Evolutionary conservation across 2,329 filamentous ascomycete genomes (phyloP).

Genomic region (Fusarium palustre): DNA sequence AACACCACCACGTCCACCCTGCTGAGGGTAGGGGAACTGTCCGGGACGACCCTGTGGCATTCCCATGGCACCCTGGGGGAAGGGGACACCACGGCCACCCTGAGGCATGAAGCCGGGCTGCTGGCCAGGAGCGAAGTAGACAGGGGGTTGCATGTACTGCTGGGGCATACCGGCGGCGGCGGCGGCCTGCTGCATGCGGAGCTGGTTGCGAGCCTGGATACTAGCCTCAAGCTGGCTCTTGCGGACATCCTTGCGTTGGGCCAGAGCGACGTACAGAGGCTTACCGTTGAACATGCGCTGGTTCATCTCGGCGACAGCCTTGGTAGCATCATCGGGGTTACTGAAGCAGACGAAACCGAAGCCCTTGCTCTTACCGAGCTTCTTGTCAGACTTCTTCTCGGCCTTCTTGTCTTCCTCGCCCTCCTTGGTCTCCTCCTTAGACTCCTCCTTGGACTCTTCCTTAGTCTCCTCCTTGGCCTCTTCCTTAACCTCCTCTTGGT

Average conservation of each 20-base stretch:
- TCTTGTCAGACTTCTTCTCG: conserved; percentile 69
- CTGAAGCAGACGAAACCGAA: conserved; percentile 99
- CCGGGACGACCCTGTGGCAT: conserved; percentile 85
- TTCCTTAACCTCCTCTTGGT: conserved; percentile 60
- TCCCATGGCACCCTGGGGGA: conserved; percentile 72
- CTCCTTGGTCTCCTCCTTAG: conserved; percentile 59
- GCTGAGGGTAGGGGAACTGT: conserved; percentile 89
- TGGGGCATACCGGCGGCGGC: conserved; percentile 89
- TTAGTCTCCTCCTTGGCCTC: conserved; percentile 60
- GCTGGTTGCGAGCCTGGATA: conserved; percentile 98
- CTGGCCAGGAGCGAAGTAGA: conserved; percentile 91
- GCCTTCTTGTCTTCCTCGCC: conserved; percentile 67
- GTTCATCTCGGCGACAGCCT: conserved; percentile 99
- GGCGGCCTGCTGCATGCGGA: conserved; percentile 97
- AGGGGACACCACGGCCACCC: conserved; percentile 74
- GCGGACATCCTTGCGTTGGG: conserved; percentile 99
- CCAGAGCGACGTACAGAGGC: conserved; percentile 96
- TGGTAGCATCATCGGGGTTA: conserved; percentile 98
- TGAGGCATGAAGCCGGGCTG: conserved; percentile 77
- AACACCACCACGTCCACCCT: conserved; percentile 87
- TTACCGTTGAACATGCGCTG: conserved; percentile 98
- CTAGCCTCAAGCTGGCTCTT: conserved; percentile 99
- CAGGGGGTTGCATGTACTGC: conserved; percentile 87
- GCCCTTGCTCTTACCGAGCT: conserved; percentile 98
- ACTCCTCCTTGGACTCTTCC: conserved; percentile 62